These are phyloP conservation scores for Malus hybrid DNA, from an alignment of 331 rosid genomes.

Conservation along the genomic window DNA sequence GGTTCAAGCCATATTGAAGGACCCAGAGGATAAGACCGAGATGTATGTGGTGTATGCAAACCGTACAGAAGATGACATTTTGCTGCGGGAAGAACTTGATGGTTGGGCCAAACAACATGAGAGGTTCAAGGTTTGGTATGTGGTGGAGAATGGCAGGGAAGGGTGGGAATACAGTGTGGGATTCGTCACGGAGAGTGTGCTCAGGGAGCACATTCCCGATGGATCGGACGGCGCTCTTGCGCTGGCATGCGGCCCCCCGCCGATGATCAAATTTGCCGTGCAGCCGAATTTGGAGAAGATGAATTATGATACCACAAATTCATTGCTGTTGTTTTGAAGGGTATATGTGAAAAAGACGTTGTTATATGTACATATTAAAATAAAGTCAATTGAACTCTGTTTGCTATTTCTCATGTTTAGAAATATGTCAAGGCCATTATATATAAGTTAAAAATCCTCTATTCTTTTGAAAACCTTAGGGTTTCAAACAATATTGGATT, in stretches of 20 bases:
- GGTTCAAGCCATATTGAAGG: constrained; percentile 63
- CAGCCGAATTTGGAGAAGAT: constrained; percentile 69
- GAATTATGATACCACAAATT: constrained; percentile 50
- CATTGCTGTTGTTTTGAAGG: constrained; percentile 50
- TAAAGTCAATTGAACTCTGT: background rate
- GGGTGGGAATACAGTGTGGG: constrained; percentile 80
- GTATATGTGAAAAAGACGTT: background rate
- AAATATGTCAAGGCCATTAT: background rate
- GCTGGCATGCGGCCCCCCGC: constrained; percentile 72
- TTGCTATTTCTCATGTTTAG: background rate
- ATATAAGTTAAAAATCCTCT: background rate
- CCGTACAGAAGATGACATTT: constrained; percentile 64
- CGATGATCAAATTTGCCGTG: constrained; percentile 73
- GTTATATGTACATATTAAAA: background rate
- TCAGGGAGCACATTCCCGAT: constrained; percentile 52
- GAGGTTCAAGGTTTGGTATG: constrained; percentile 71
- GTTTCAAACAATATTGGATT: background rate
- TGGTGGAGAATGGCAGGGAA: constrained; percentile 41
- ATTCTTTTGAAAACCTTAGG: background rate
- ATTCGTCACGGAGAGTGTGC: constrained; percentile 42
- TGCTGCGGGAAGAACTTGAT: constrained; percentile 66
- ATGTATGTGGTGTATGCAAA: constrained; percentile 83
- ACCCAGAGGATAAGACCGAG: constrained; percentile 62
- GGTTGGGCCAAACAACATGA: constrained; percentile 49
- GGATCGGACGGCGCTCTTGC: constrained; percentile 52